Conservation (phyloP, 495 filamentous ascomycete genomes). For the Cladorrhinum samala region DNA sequence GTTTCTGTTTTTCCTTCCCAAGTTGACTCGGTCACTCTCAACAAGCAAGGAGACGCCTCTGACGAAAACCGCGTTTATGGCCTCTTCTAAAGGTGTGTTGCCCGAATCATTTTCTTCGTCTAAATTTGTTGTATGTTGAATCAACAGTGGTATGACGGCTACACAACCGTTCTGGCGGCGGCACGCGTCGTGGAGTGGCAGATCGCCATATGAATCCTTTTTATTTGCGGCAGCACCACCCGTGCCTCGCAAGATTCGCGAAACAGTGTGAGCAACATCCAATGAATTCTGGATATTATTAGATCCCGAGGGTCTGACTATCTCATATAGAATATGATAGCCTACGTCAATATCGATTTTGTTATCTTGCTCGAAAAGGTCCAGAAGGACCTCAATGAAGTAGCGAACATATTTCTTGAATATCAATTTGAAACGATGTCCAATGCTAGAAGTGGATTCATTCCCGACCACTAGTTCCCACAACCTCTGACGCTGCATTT, state of each 20-base stretch:
- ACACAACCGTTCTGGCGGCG: not conserved
- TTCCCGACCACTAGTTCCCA: not conserved
- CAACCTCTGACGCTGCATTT: too few relatives aligned
- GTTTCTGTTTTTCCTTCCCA: not conserved
- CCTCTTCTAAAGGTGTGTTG: not conserved
- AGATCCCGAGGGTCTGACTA: not conserved
- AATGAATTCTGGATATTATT: too few relatives aligned
- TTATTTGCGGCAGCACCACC: not conserved
- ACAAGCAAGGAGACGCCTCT: not conserved
- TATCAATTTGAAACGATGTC: not conserved
- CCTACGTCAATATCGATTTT: too few relatives aligned
- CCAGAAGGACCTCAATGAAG: not conserved
- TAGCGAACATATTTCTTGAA: not conserved
- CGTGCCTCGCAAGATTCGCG: not conserved
- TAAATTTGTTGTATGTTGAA: not conserved
- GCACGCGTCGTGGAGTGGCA: not conserved
- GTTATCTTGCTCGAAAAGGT: not conserved
- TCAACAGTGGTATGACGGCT: too few relatives aligned
- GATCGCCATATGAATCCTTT: not conserved
- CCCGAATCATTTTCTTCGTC: not conserved
- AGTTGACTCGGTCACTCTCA: not conserved
- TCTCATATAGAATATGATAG: not conserved
- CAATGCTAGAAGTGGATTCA: not conserved
- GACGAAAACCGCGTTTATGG: not conserved
- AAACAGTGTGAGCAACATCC: not conserved